Evolutionary conservation across 805 yeast genomes (phyloP), one percentile per base, ranked within the genome.

Genomic region (Kodamaea lidongshanica): DNA sequence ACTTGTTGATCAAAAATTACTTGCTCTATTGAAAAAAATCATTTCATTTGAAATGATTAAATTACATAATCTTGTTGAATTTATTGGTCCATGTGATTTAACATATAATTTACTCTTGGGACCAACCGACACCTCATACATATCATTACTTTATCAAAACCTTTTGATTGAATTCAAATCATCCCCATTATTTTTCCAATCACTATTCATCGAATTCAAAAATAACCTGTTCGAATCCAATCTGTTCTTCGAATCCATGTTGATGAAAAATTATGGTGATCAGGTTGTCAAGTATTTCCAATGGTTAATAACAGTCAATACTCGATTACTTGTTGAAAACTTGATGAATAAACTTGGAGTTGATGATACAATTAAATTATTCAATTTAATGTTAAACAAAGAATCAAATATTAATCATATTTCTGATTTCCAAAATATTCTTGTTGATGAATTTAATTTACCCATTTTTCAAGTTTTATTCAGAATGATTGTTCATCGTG

Each of bases 381-480:
- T 52, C 11, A 47, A 49, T 29, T 13, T 35, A 7, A 14, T 53
- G 7, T 24, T 47, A 3, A 19, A 25, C 9, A 12, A 28, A 28
- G 20, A 20, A 7, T 12, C 22, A 5, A 14, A 16, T 7, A 32
- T 41, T 8, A 11, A 12, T 12, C 26, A 25, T 7, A 23, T 34
- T 4, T 24, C 35, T 3, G 56, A 55, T 18, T 36, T 58, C 8
- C 25, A 26, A n/a, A 26, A 29, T 5, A 10, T 22, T 6, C 17
- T 27, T 2, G 44, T 51, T 4, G 52, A 58, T 29, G 69, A 61
- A 32, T 62, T 62, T 36, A 58, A 55, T 27, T 39, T 64, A 14
- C 59, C 65, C 1, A 36, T 54, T 5, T 44, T 39, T 23, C 69
- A 64, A 28, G 33, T 56, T 5, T 32, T 59, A 9, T 30, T 61